Evolutionary conservation across 2,329 filamentous ascomycete species (phyloP).

Genomic region (Raffaelea arxii): DNA sequence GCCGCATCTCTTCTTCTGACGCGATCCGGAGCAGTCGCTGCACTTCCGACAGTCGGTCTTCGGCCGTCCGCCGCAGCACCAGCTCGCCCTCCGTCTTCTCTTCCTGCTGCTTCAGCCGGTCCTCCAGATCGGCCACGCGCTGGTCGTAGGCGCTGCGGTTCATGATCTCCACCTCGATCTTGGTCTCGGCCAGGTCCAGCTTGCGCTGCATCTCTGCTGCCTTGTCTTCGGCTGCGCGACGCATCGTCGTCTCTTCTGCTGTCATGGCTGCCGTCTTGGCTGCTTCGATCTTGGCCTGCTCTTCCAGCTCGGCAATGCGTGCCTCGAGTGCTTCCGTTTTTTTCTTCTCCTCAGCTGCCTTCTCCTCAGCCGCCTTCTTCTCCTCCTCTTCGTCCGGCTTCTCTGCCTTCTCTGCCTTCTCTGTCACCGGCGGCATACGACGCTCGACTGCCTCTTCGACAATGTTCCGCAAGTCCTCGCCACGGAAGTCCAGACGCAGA

Average conservation of each 20-base stretch:
- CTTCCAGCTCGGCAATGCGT: constrained; percentile 50
- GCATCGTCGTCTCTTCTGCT: too few species aligned
- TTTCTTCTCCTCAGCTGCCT: constrained; percentile 40
- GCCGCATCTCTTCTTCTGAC: constrained; percentile 61
- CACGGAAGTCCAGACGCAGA: constrained; percentile 32
- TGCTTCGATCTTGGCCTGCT: constrained; percentile 40
- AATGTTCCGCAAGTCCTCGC: constrained; percentile 48
- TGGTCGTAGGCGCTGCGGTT: constrained; percentile 49
- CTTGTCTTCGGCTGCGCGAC: constrained; percentile 43
- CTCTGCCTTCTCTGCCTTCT: too few species aligned
- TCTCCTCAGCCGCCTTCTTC: constrained; percentile 21
- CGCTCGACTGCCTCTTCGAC: constrained; percentile 54
- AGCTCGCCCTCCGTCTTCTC: constrained; percentile 55
- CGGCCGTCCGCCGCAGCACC: constrained; percentile 52
- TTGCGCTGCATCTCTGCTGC: constrained; percentile 43
- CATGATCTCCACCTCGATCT: constrained; percentile 51
- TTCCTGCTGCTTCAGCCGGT: constrained; percentile 55
- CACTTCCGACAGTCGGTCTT: constrained; percentile 64
- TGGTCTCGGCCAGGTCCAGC: constrained; percentile 46
- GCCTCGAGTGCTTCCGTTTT: constrained; percentile 49
- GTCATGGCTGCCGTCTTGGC: constrained; percentile 39
- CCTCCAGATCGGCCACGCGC: constrained; percentile 60
- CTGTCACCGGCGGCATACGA: constrained; percentile 45
- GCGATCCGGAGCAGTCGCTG: constrained; percentile 59
- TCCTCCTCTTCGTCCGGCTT: constrained; percentile 29